These are phyloP conservation scores for Chionographis japonica DNA, from an alignment of 106 monocot genomes.

Conservation along the genomic window DNA sequence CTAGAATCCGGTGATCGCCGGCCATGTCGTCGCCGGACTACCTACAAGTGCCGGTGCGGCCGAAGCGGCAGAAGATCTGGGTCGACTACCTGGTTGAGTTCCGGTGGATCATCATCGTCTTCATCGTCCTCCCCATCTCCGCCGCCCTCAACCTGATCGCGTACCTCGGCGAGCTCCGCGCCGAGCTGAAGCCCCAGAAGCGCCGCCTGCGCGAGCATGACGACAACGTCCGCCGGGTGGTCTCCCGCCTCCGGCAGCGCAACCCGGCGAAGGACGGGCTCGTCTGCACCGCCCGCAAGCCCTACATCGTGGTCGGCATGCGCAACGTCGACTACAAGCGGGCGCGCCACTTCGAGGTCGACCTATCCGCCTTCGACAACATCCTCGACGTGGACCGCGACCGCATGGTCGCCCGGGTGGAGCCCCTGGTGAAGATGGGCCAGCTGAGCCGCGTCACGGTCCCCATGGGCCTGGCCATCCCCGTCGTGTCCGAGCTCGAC, in stretches of 20 bases:
- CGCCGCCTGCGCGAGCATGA: not conserved
- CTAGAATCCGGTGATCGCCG: no score
- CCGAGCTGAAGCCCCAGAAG: conserved; percentile 12
- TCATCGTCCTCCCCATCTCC: conserved; percentile 28
- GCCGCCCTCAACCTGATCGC: conserved; percentile 13
- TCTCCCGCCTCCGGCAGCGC: not conserved
- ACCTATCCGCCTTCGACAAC: conserved; percentile 6
- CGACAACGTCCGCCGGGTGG: conserved; percentile 2
- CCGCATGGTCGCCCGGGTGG: conserved; percentile 4
- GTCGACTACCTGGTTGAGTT: conserved; percentile 28
- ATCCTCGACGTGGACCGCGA: conserved; percentile 7
- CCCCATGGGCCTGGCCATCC: conserved; percentile 6
- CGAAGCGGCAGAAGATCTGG: conserved; percentile 23
- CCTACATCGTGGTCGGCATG: conserved; percentile 10
- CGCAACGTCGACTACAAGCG: conserved; percentile 16
- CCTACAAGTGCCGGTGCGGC: not conserved
- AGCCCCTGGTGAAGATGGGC: conserved; percentile 9
- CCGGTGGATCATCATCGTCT: conserved; percentile 29
- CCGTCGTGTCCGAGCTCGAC: conserved; percentile 11
- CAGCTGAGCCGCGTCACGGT: conserved; percentile 5
- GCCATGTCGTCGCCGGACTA: no score
- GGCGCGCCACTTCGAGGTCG: conserved; percentile 12
- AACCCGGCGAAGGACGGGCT: conserved; percentile 8
- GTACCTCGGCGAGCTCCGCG: conserved; percentile 3
- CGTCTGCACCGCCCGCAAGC: conserved; percentile 15